Conservation (phyloP, 2,329 filamentous ascomycete genomes). For the Cryphonectria carpinicola region DNA sequence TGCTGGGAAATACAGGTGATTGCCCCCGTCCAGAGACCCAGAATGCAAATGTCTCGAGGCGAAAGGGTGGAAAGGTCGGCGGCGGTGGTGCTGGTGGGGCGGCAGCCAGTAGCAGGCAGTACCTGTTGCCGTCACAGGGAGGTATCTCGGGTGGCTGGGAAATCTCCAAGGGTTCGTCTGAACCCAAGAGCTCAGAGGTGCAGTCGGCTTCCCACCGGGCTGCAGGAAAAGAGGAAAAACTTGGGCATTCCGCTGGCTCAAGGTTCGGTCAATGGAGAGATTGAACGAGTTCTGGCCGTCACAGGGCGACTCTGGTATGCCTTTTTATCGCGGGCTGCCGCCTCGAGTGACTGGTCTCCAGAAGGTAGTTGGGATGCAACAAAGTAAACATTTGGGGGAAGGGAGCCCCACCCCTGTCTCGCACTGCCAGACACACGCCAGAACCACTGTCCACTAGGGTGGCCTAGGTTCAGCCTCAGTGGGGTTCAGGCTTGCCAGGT, state of each 20-base stretch:
- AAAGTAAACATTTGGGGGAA: constrained; percentile 14
- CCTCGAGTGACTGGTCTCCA: not conserved
- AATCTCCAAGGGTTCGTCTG: constrained; percentile 1
- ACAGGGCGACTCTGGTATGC: not conserved
- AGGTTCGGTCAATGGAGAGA: not conserved
- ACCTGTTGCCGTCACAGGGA: constrained; percentile 5
- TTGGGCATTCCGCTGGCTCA: not conserved
- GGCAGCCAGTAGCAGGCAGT: constrained; percentile 2
- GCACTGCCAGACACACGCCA: not conserved
- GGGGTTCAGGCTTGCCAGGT: not conserved
- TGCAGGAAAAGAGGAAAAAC: not conserved
- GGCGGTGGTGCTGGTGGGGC: constrained; percentile 9
- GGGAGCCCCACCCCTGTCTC: constrained; percentile 3
- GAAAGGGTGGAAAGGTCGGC: constrained; percentile 2
- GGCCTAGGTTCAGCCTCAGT: constrained; percentile 15
- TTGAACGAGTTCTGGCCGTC: not conserved
- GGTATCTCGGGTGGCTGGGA: constrained; percentile 17
- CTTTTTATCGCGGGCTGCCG: not conserved
- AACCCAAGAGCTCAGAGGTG: not conserved
- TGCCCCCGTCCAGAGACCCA: not conserved
- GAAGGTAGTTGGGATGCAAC: not conserved
- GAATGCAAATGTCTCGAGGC: not conserved
- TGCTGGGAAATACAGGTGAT: not conserved
- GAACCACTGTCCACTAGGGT: not conserved
- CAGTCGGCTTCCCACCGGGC: not conserved